phyloP scores from a whole-genome alignment of 768 basidiomycete genomes.

The Goffeauzyma gilvescens region DNA sequence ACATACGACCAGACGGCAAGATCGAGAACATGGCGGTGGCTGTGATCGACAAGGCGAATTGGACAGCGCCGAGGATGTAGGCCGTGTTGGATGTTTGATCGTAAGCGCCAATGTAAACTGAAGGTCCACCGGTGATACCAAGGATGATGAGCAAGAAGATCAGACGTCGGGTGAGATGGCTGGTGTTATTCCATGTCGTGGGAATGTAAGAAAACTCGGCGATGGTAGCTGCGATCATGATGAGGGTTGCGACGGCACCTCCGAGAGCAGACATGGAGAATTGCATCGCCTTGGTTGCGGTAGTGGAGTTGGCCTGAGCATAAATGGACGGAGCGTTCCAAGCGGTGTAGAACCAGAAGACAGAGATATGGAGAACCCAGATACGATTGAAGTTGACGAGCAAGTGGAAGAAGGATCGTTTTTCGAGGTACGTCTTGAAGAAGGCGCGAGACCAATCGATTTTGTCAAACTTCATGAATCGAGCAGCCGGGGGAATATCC shows the following conservation, averaged over 20 bases:
- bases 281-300: slow-evolving; percentile 53
- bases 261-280: slow-evolving; percentile 91
- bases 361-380: slow-evolving; percentile 88
- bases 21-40: slow-evolving; percentile 73
- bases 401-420: slow-evolving; percentile 86
- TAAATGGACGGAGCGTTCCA: slow-evolving; percentile 84
- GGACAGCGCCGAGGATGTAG: slow-evolving; percentile 83
- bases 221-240: slow-evolving; percentile 88
- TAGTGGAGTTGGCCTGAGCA: slow-evolving; percentile 33
- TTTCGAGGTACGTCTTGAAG: slow-evolving; percentile 98
- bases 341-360: slow-evolving; percentile 92
- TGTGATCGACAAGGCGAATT: slow-evolving; percentile 79
- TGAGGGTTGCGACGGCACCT: slow-evolving; percentile 82
- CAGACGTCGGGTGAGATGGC: slow-evolving; percentile 78
- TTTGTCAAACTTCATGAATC: slow-evolving; percentile 91
- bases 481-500: slow-evolving; percentile 70
- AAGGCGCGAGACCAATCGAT: slow-evolving; percentile 93
- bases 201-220: slow-evolving; percentile 96
- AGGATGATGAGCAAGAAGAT: slow-evolving; percentile 78
- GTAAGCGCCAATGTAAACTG: slow-evolving; percentile 79
- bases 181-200: slow-evolving; percentile 95
- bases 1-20: slow-evolving; percentile 94
- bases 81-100: slow-evolving; percentile 48
- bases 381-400: slow-evolving; percentile 99
- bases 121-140: slow-evolving; percentile 75